Conservation (phyloP, 2,329 filamentous ascomycete species). For the Diaporthe vaccinii region DNA sequence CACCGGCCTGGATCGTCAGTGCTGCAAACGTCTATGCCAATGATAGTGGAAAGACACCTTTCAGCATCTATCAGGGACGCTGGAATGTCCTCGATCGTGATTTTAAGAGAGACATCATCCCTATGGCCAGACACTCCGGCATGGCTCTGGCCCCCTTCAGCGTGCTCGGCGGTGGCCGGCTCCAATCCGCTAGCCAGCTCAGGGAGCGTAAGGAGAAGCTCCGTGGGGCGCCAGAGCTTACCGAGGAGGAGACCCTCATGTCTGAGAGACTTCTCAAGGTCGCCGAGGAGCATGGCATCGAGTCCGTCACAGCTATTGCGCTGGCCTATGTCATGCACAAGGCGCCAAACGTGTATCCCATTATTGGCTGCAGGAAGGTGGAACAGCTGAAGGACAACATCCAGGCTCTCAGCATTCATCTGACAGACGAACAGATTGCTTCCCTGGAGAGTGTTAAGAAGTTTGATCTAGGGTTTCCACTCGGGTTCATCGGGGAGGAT, state of each 20-base stretch:
- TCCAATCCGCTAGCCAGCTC: slow-evolving; percentile 4
- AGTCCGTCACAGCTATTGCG: slow-evolving; percentile 18
- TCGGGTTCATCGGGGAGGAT: not conserved
- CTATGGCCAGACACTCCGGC: slow-evolving; percentile 42
- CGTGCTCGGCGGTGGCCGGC: slow-evolving; percentile 10
- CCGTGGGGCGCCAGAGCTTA: slow-evolving; percentile 9
- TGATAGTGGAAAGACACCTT: slow-evolving; percentile 77
- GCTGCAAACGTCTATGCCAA: slow-evolving; percentile 79
- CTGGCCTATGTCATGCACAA: slow-evolving; percentile 25
- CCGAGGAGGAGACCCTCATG: slow-evolving; percentile 9
- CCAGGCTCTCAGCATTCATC: slow-evolving; percentile 38
- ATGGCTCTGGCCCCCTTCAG: slow-evolving; percentile 13
- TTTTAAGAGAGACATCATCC: slow-evolving; percentile 45
- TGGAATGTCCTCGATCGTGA: slow-evolving; percentile 64
- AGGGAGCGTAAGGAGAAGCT: slow-evolving; percentile 2
- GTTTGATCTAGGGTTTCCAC: slow-evolving; percentile 14
- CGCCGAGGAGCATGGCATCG: slow-evolving; percentile 5
- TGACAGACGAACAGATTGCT: slow-evolving; percentile 42
- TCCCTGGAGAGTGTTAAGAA: slow-evolving; percentile 37
- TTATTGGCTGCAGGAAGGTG: slow-evolving; percentile 17
- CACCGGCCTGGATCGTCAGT: slow-evolving; percentile 46
- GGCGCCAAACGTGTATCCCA: slow-evolving; percentile 19
- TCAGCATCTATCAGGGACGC: slow-evolving; percentile 76
- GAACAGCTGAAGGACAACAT: slow-evolving; percentile 31
- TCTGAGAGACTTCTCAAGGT: slow-evolving; percentile 15